Evolutionary conservation across 2,329 filamentous ascomycete species (phyloP), one percentile per base, ranked within the genome.

Genomic region (Aspergillus ibericus): DNA sequence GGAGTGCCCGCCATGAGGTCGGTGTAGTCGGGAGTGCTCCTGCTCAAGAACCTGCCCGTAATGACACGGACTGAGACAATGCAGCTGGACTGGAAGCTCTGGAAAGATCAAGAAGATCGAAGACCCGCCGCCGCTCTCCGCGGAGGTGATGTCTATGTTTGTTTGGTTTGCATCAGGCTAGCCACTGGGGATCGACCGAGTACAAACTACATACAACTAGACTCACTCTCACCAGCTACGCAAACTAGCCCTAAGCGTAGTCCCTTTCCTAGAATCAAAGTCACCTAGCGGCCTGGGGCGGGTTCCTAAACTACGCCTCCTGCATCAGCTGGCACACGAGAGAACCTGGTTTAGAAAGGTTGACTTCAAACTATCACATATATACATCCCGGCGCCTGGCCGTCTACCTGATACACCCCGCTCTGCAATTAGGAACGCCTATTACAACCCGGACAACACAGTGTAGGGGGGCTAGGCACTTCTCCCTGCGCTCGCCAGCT

Each of bases 401-500:
- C 35, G 35, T 53, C 50, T 10, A 40, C 7, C 6, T 29, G 25
- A 38, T 42, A 5, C 38, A 52, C 49, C 10, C 18, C 32, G 27
- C 10, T 18, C n/a, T 29, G 25, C 47, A 32, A 50, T 34, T n/a
- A 48, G 20, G 5, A 49, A 29, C 44, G 8, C 18, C 18, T 22
- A 42, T 42, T 18, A 2, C 13, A 42, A 13, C 3, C 22, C 20
- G 13, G 25, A 29, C 42, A 1, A 16, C n/a, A 47, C 6, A 10
- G 20, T 25, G 42, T 15, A 32, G 29, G 9, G 27, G 15, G 42
- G 5, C 13, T 47, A 47, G 22, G 12, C 22, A 29, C 42, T 38
- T 42, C 8, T 42, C 13, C 59, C 57, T n/a, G 63, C 53, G 13
- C 60, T 63, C 38, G 75, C 72, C 29, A 83, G 78, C 73, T 83